These are phyloP conservation scores for Zygotorulaspora chibaensis DNA, from an alignment of 805 yeast genomes.

Conservation along the genomic window DNA sequence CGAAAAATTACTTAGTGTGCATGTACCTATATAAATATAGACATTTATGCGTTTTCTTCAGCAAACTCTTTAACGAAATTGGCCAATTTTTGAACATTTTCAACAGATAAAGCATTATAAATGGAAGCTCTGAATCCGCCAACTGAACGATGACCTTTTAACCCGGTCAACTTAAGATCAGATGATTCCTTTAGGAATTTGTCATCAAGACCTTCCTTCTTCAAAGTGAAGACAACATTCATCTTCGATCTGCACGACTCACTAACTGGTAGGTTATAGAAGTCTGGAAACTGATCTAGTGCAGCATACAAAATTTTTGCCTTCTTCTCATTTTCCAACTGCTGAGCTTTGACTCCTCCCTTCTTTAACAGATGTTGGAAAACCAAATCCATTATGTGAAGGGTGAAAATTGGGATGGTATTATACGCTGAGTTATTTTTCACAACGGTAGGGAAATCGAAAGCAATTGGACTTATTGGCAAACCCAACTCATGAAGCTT, in stretches of 20 bases:
- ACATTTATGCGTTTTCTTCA: slow-evolving; percentile 30
- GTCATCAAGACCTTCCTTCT: slow-evolving; percentile 58
- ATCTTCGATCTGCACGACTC: slow-evolving; percentile 68
- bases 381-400: slow-evolving; percentile 80
- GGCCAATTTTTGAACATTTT: slow-evolving; percentile 54
- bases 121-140: slow-evolving; percentile 95
- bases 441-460: slow-evolving; percentile 81
- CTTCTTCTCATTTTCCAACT: slow-evolving; percentile 54
- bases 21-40: neutral
- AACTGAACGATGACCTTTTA: slow-evolving; percentile 94
- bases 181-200: slow-evolving; percentile 68
- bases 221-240: slow-evolving; percentile 88
- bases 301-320: slow-evolving; percentile 59
- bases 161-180: slow-evolving; percentile 58
- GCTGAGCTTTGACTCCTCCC: slow-evolving; percentile 73
- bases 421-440: slow-evolving; percentile 90
- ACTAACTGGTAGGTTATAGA: slow-evolving; percentile 65
- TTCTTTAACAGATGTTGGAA: slow-evolving; percentile 52
- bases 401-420: slow-evolving; percentile 90
- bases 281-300: slow-evolving; percentile 59
- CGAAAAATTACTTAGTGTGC: neutral
- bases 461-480: slow-evolving; percentile 86
- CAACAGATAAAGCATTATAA: slow-evolving; percentile 76
- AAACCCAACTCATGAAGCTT: slow-evolving; percentile 54
- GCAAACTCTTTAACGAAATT: slow-evolving; percentile 61